Evolutionary conservation across 257 asterid genomes (phyloP).

Genomic region (Penstemon barbatus): DNA sequence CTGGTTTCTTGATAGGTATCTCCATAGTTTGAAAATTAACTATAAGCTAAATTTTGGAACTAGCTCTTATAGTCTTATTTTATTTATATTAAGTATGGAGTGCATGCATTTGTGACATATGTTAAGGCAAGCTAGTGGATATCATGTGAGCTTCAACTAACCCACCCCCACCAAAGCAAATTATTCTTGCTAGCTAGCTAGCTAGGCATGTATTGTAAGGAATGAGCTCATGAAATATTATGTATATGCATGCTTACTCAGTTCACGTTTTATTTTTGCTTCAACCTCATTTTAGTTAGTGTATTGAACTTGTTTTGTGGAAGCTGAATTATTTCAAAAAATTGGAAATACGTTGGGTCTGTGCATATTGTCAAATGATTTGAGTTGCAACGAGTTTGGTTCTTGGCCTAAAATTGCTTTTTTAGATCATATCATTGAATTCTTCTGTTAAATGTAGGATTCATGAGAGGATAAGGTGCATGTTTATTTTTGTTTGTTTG

Average conservation of each 20-base stretch:
- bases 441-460: too few relatives aligned
- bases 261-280: background rate
- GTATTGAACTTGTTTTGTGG: too few relatives aligned
- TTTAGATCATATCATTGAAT: too few relatives aligned
- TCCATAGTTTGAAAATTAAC: slow-evolving; percentile 45
- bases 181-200: slow-evolving; percentile 1
- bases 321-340: too few relatives aligned
- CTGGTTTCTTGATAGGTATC: slow-evolving; percentile 34
- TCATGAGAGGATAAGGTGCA: background rate
- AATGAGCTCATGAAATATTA: slow-evolving; percentile 12
- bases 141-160: background rate
- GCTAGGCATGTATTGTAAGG: background rate
- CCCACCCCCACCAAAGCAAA: background rate
- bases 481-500: background rate
- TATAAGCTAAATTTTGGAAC: slow-evolving; percentile 42
- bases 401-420: too few relatives aligned
- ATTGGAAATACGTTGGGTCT: too few relatives aligned
- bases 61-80: slow-evolving; percentile 19
- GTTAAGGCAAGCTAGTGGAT: background rate
- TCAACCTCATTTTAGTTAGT: too few relatives aligned
- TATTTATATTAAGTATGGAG: too few relatives aligned
- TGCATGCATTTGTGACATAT: background rate
- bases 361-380: too few relatives aligned
- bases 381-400: too few relatives aligned
- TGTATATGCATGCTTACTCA: background rate